Evolutionary conservation across 495 filamentous ascomycete species (phyloP).

Genomic region (Astrothelium macrocarpum): DNA sequence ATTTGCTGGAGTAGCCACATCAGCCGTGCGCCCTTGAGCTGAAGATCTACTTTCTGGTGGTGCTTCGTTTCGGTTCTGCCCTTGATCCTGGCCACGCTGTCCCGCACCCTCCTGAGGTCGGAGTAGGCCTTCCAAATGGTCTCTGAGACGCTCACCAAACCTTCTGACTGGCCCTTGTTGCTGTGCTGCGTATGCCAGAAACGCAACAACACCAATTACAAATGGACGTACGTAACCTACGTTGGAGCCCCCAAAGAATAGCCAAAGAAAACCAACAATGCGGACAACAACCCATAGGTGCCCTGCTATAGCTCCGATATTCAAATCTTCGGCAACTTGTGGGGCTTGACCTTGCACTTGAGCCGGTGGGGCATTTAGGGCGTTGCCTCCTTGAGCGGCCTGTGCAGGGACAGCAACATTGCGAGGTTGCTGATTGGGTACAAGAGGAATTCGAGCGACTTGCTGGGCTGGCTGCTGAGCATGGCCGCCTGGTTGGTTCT

Average conservation of each 20-base stretch:
- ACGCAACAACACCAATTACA: neutral
- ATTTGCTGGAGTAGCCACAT: conserved; percentile 5
- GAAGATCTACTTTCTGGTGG: neutral
- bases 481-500: conserved; percentile 8
- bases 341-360: neutral
- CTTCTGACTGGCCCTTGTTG: conserved; percentile 36
- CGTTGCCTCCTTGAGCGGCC: conserved; percentile 1
- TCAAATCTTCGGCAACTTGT: neutral
- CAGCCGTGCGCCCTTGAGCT: neutral
- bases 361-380: neutral
- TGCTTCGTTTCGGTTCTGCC: neutral
- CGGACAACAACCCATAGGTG: conserved; percentile 70
- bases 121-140: conserved; percentile 30
- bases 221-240: conserved; percentile 52
- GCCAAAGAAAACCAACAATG: conserved; percentile 65
- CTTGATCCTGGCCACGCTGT: neutral
- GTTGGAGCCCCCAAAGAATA: conserved; percentile 60
- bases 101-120: neutral
- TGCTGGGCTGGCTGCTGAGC: conserved; percentile 8
- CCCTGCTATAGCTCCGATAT: conserved; percentile 26
- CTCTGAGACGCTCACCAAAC: conserved; percentile 51
- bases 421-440: neutral
- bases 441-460: neutral
- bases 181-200: neutral
- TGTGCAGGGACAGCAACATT: conserved; percentile 1